Evolutionary conservation across 306 rosid genomes (phyloP), one percentile per base, ranked within the genome.

Genomic region (Castanea crenata): DNA sequence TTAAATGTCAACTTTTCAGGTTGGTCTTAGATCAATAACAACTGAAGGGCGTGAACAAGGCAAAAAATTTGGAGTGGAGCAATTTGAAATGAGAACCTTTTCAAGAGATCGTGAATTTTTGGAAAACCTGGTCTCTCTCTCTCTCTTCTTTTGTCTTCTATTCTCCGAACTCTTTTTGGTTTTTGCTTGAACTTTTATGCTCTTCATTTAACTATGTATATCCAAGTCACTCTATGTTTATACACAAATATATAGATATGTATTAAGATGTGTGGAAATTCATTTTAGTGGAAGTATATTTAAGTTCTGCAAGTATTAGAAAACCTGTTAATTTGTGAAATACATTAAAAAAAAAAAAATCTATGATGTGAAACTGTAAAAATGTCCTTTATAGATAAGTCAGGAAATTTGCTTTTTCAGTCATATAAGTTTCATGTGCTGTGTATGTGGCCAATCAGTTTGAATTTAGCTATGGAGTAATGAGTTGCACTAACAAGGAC

Each of bases 21-120:
- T 91, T 31, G 99, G 98, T 74, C 80, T 95, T 79, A 87, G 98
- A 85, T 91, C 99, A 76, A 90, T 95, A 79, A 84, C 87, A 49
- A 11, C 76, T 16, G 99, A 93, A 93, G 99, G 99, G 59, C 95
- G 94, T 67, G 96, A 84, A 75, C 99, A 95, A 77, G 98, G 89
- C 74, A 89, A 95, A 82, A 89, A 72, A 55, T 95, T 90, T 79
- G 99, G 99, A 15, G 97, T 90, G 13, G 99, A 95, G 86, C 99
- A 90, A 79, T 91, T 82, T 85, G 99, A 95, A 87, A 95, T 95
- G 99, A 88, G 93, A 34, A 89, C 89, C 74, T 93, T 95, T 85
- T 93, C 94, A 54, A 89, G 83, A 83, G 99, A 95, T 85, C 91
- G 89, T 0, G 77, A 80, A 32, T 64, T 83, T 76, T 87, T 95